Evolutionary conservation across 169 alveolate genomes (phyloP), one percentile per base, ranked within the genome.

Genomic region (Babesia bovis): DNA sequence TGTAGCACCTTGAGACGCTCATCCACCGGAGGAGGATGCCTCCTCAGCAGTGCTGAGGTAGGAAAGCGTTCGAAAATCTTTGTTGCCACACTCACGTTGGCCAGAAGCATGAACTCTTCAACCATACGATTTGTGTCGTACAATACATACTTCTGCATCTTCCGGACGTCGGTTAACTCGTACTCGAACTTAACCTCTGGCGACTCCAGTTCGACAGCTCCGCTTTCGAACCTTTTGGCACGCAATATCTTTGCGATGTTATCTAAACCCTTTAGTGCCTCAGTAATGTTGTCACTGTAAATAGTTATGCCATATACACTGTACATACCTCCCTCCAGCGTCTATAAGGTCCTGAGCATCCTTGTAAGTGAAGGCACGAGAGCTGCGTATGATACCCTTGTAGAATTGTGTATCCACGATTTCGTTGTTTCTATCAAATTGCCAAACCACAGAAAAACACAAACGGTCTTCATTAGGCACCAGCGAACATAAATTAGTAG

Each of bases 21-120:
- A 45, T 89, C 88, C 55, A 94, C 94, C 9, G 99, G 99, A 13
- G 95, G 94, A 0, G 98, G 98, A 85, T 97, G 99, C 47, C 97
- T 89, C 73, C 99, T 85, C 26, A 97, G 87, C 17, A 97, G 91
- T 2, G 97, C 81, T 57, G 94, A 93, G 0, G 96, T 90, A 28
- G 98, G 98, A 66, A 93, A 97, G 28, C 90, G 78, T 69, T 87
- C 88, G 17, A 79, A 68, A 3, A 94, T 93, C 67, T 94, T 91
- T 59, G 83, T 90, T 6, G 99, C 99, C 28, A 98, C 99, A 19
- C 99, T 87, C 38, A 94, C 88, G 85, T 98, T 98, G 4, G 99
- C 99, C 69, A 97, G 83, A 66, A 98, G 91, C 99, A 98, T 98
- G 86, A 97, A 96, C 85, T 98, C 99, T 87, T 98, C 99, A 53